Conservation (phyloP, 106 monocot genomes). For the Agapanthus africanus region DNA sequence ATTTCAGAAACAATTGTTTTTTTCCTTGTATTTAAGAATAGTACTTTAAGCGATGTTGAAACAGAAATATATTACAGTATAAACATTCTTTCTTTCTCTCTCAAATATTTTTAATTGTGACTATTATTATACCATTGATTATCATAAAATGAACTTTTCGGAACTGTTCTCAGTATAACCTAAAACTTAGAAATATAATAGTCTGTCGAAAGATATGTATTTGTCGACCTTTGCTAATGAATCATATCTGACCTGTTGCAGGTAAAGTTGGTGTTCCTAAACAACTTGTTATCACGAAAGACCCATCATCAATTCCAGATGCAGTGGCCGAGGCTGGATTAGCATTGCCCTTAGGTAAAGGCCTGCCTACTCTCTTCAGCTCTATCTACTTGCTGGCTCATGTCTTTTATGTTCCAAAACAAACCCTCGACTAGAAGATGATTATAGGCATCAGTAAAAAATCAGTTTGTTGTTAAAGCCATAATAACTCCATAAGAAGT, state of each 20-base stretch:
- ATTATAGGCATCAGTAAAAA: too few relatives aligned
- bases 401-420: too few relatives aligned
- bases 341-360: conserved; percentile 69
- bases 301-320: conserved; percentile 64
- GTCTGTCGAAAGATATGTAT: background rate
- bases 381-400: background rate
- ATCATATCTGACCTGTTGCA: conserved; percentile 21
- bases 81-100: too few relatives aligned
- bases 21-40: background rate
- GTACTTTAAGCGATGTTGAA: background rate
- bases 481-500: too few relatives aligned
- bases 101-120: too few relatives aligned
- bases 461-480: too few relatives aligned
- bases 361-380: background rate
- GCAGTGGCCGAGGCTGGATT: conserved; percentile 70
- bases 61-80: too few relatives aligned
- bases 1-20: conserved; percentile 3
- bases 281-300: conserved; percentile 71
- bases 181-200: background rate
- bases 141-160: too few relatives aligned
- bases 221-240: background rate
- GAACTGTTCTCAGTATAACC: too few relatives aligned
- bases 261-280: conserved; percentile 75
- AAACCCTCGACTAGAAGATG: too few relatives aligned
- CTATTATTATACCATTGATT: too few relatives aligned